Percentiles rank a stretch among this genome's conserved stretches.
phyloP scores from a whole-genome alignment of 257 asterid species.

The Solanum medicagineum region DNA sequence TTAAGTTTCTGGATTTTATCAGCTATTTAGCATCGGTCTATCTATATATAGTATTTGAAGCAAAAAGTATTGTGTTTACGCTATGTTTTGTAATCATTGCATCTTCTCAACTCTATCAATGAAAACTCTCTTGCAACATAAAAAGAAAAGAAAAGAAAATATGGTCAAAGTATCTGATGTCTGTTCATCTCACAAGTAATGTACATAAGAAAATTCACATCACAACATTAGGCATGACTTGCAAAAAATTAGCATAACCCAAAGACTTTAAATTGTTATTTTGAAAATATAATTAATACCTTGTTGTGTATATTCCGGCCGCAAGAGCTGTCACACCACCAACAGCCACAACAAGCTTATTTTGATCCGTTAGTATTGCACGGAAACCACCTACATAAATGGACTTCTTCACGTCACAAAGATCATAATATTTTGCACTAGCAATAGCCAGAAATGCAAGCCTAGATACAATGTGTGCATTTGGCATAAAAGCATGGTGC shows the following conservation, averaged over 20 bases:
- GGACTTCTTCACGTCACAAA: neutral
- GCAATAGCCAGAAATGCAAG: neutral
- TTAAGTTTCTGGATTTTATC: neutral
- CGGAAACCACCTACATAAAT: slow-evolving; percentile 64
- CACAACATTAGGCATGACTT: neutral
- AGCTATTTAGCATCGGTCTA: neutral
- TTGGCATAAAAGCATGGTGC: neutral
- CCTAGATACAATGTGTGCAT: neutral
- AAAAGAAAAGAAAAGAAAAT: neutral
- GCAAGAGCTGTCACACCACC: slow-evolving; percentile 97
- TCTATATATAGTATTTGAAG: neutral
- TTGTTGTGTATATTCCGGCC: slow-evolving; percentile 92
- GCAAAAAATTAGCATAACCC: neutral
- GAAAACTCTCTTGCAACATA: neutral
- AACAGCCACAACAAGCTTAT: slow-evolving; percentile 86
- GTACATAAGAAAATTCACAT: neutral
- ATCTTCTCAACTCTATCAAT: neutral
- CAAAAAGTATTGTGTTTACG: neutral
- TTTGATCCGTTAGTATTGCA: slow-evolving; percentile 83
- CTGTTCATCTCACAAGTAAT: neutral
- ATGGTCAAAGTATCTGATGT: neutral
- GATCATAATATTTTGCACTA: neutral
- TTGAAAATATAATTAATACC: slow-evolving; percentile 28
- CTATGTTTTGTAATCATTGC: neutral
- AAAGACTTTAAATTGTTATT: neutral